Evolutionary conservation across 768 basidiomycete genomes (phyloP).

Genomic region (Trametes cinnabarina): DNA sequence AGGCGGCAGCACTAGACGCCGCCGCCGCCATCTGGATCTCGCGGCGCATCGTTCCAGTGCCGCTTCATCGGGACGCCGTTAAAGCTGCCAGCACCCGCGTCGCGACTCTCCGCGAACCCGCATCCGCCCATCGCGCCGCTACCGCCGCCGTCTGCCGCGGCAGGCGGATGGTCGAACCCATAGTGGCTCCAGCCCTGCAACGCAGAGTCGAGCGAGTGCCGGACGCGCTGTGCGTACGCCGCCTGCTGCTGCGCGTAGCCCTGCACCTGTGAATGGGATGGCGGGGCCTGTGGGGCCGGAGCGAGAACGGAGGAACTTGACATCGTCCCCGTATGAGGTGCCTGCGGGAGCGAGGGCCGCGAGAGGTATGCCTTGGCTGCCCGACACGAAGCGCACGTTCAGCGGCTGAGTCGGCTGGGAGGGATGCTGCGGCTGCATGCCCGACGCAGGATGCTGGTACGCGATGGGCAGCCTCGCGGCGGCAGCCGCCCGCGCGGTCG

Average conservation of each 20-base stretch:
- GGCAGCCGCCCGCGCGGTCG: not conserved
- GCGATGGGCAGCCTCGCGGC: not conserved
- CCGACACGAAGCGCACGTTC: conserved; percentile 17
- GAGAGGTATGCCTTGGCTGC: not conserved
- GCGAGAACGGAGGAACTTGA: not conserved
- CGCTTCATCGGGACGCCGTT: conserved; percentile 13
- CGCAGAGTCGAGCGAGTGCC: conserved; percentile 14
- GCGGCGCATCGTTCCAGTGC: conserved; percentile 6
- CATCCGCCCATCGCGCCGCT: not conserved
- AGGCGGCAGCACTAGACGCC: not conserved
- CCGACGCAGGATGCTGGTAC: not conserved
- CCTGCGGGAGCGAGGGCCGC: not conserved
- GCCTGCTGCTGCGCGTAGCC: not conserved
- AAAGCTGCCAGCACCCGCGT: not conserved
- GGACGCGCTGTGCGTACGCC: not conserved
- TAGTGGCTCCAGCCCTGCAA: conserved; percentile 19
- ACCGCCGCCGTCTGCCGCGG: not conserved
- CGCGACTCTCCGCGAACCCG: not conserved
- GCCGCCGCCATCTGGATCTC: conserved; percentile 13
- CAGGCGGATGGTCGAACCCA: not conserved
- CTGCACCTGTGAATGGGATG: not conserved
- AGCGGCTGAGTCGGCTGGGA: conserved; percentile 3
- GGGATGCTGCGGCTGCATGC: conserved; percentile 1
- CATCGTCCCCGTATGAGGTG: not conserved
- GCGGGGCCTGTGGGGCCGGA: not conserved